Evolutionary conservation across 106 monocot species (phyloP), one percentile per base, ranked within the genome.

Genomic region (Acanthochlamys bracteata): DNA sequence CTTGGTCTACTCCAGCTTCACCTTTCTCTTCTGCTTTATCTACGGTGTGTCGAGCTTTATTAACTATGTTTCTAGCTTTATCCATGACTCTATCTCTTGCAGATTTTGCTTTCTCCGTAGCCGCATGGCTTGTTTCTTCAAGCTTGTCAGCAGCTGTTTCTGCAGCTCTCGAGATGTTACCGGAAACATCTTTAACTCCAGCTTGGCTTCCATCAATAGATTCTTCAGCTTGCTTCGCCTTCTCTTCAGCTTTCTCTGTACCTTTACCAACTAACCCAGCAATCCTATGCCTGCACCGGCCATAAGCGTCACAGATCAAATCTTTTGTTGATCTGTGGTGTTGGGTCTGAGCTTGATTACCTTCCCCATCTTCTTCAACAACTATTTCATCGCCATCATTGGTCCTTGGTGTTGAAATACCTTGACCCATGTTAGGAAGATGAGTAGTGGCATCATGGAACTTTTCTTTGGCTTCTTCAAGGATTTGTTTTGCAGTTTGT

Each of bases 251-350:
- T 15, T 46, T 57, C 11, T 78, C 74, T 33, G n/a, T 17, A 13
- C n/a, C 59, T 53, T 52, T 70, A 2, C 71, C 65, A 11, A 77
- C 33, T 22, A 77, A 16, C 24, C 60, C 60, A 14, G 82, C 27
- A 20, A 85, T 14, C 67, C 61, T 80, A 13, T 85, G 76, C 77
- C 67, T 69, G 66, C 76, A 76, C 16, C 58, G 61, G 24, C 77
- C 84, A 21, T 70, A 76, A 17, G 84, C 80, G 25, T 84, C 76
- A 63, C 72, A 84, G 21, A 84, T 69, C 68, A 56, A 59, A 42
- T 80, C 71, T 66, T 70, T 73, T 9, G 57, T 25, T 21, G 59
- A 51, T 16, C 65, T 26, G 25, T 59, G 59, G 14, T 25, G 24
- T 11, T 57, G 2, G 20, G 1, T 33, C 33, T 33, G 33, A 33